phyloP scores from a whole-genome alignment of 1,284 basidiomycete species.

The Bondarzewia mesenterica region DNA sequence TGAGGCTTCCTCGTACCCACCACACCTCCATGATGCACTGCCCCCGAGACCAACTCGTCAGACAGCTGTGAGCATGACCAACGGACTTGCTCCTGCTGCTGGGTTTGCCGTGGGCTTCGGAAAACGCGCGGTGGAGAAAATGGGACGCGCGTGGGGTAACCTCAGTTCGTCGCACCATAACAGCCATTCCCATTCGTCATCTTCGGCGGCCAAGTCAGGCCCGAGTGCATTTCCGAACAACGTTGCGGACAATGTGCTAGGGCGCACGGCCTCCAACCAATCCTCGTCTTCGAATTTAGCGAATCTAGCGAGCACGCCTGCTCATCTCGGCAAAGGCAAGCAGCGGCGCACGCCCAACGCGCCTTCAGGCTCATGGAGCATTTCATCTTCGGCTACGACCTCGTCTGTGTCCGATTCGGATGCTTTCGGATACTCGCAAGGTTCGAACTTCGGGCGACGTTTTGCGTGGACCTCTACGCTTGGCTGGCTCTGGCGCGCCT shows the following conservation, averaged over 20 bases:
- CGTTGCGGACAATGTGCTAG: slow-evolving; percentile 15
- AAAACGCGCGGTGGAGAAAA: slow-evolving; percentile 66
- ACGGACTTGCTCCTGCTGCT: slow-evolving; percentile 56
- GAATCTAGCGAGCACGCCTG: slow-evolving; percentile 11
- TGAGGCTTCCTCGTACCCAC: slow-evolving; percentile 18
- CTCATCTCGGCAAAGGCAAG: slow-evolving; percentile 24
- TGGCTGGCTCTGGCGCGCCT: slow-evolving; percentile 21
- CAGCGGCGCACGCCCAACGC: slow-evolving; percentile 47
- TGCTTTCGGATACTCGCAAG: slow-evolving; percentile 26
- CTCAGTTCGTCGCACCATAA: slow-evolving; percentile 33
- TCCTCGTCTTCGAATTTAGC: slow-evolving; percentile 19
- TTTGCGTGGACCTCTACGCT: slow-evolving; percentile 45
- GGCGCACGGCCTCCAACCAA: slow-evolving; percentile 31
- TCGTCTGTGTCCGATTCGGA: slow-evolving; percentile 45
- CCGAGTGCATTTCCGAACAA: slow-evolving; percentile 5
- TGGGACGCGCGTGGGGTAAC: slow-evolving; percentile 56
- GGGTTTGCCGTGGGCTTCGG: slow-evolving; percentile 49
- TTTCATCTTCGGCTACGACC: slow-evolving; percentile 35
- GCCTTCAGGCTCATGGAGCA: slow-evolving; percentile 48
- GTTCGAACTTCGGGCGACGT: slow-evolving; percentile 45
- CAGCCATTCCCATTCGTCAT: slow-evolving; percentile 31
- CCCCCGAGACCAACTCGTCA: slow-evolving; percentile 37
- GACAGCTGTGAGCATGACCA: slow-evolving; percentile 63
- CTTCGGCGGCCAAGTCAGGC: slow-evolving; percentile 23
- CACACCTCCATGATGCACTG: slow-evolving; percentile 14